Conservation (phyloP, 164 flowering plant genomes). For the Chloranthus sessilifolius region DNA sequence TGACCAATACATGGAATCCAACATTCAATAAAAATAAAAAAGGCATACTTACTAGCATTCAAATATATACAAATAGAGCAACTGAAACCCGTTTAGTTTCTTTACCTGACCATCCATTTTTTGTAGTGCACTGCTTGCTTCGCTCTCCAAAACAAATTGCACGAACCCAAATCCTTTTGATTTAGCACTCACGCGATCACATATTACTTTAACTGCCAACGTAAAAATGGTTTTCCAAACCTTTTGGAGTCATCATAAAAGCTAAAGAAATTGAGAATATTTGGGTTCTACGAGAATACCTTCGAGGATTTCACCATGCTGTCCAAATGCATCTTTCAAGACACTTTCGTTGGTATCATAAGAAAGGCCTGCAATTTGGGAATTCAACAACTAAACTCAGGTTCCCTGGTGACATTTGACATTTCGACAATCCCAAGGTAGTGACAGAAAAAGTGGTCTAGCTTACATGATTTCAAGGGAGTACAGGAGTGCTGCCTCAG, state of each 20-base stretch:
- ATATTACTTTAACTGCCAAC: conserved; percentile 53
- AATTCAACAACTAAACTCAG: too few species aligned
- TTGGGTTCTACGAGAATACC: conserved; percentile 26
- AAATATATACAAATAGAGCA: not conserved
- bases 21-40: not conserved
- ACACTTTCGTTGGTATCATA: conserved; percentile 64
- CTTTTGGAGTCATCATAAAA: not conserved
- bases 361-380: conserved; percentile 47
- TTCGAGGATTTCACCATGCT: conserved; percentile 50
- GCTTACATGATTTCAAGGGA: too few species aligned
- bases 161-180: conserved; percentile 77
- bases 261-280: not conserved
- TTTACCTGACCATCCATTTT: conserved; percentile 59
- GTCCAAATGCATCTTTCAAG: conserved; percentile 43
- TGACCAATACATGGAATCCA: conserved; percentile 11
- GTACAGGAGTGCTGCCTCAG: too few species aligned
- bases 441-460: too few species aligned
- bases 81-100: not conserved
- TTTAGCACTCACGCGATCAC: conserved; percentile 46
- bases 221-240: not conserved
- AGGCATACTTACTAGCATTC: not conserved
- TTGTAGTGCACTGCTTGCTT: conserved; percentile 42
- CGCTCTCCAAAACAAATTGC: conserved; percentile 34
- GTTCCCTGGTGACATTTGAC: too few species aligned
- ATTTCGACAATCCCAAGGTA: too few species aligned